These are phyloP conservation scores for Dalbergia cultrata DNA, from an alignment of 306 rosid species.

Conservation along the genomic window DNA sequence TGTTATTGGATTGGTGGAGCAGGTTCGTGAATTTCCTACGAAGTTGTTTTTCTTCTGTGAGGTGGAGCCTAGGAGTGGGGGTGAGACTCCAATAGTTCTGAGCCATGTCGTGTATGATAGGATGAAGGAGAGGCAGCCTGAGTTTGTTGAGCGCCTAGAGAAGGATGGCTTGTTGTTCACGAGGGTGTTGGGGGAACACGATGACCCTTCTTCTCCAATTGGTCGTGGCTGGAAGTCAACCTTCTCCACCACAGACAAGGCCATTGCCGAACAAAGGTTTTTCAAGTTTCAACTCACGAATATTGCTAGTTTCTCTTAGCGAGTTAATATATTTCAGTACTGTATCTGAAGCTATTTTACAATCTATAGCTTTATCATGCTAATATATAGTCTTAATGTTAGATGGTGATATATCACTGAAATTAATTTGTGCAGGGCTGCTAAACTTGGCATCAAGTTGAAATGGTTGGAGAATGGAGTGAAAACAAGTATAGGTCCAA, in stretches of 20 bases:
- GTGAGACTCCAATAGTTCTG: constrained; percentile 90
- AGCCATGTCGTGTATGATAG: constrained; percentile 80
- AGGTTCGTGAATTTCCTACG: constrained; percentile 83
- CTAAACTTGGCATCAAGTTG: constrained; percentile 80
- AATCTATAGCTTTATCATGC: too few species aligned
- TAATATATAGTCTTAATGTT: too few species aligned
- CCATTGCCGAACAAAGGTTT: constrained; percentile 81
- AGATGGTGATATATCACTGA: neutral
- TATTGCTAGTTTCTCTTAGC: too few species aligned
- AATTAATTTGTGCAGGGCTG: constrained; percentile 60
- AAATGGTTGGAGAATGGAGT: constrained; percentile 81
- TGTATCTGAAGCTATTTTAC: too few species aligned
- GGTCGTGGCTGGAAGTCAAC: constrained; percentile 98
- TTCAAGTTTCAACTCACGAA: neutral
- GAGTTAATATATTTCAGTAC: too few species aligned
- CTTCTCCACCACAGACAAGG: constrained; percentile 76
- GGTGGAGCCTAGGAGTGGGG: constrained; percentile 74
- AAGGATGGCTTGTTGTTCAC: constrained; percentile 74
- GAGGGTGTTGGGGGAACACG: constrained; percentile 75
- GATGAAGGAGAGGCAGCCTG: constrained; percentile 73
- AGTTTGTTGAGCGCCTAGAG: constrained; percentile 74
- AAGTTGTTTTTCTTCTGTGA: constrained; percentile 89
- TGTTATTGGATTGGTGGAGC: neutral
- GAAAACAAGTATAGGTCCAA: constrained; percentile 81
- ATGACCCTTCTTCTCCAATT: constrained; percentile 82